These are phyloP conservation scores for Lachnellula occidentalis DNA, from an alignment of 2,329 filamentous ascomycete genomes.

Conservation along the genomic window DNA sequence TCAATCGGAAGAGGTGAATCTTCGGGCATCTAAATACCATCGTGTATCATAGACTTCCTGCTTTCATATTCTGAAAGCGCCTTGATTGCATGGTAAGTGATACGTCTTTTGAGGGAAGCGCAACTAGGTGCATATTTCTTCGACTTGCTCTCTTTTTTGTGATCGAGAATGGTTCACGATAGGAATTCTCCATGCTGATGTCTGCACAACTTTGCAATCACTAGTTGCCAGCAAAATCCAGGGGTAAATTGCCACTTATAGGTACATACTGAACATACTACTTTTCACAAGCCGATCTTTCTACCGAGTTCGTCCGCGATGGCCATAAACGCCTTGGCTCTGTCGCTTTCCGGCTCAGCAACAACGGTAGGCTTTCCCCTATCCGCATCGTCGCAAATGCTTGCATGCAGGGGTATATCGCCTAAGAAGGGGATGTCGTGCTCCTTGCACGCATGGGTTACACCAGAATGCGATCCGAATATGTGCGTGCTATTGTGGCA, in stretches of 20 bases:
- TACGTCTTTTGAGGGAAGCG: no score
- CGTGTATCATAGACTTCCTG: no score
- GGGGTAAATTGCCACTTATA: not conserved
- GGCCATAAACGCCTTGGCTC: slow-evolving; percentile 64
- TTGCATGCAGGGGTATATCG: slow-evolving; percentile 81
- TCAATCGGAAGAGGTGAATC: no score
- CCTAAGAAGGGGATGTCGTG: slow-evolving; percentile 76
- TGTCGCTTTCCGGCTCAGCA: slow-evolving; percentile 69
- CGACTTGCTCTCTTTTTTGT: no score
- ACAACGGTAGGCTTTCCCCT: slow-evolving; percentile 85
- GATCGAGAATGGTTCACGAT: no score
- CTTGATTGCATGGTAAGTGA: no score
- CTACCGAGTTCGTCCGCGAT: slow-evolving; percentile 54
- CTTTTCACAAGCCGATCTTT: slow-evolving; percentile 21
- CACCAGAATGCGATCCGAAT: slow-evolving; percentile 63
- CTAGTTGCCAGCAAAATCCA: not conserved
- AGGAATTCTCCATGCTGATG: no score
- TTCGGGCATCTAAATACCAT: no score
- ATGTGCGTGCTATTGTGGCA: slow-evolving; percentile 71
- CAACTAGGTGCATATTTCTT: no score
- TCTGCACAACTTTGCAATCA: no score
- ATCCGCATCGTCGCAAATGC: slow-evolving; percentile 83
- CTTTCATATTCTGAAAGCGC: no score
- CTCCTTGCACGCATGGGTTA: slow-evolving; percentile 63
- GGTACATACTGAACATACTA: not conserved